Conservation (phyloP, 1,284 basidiomycete species). For the Boletus semigastroideus region DNA sequence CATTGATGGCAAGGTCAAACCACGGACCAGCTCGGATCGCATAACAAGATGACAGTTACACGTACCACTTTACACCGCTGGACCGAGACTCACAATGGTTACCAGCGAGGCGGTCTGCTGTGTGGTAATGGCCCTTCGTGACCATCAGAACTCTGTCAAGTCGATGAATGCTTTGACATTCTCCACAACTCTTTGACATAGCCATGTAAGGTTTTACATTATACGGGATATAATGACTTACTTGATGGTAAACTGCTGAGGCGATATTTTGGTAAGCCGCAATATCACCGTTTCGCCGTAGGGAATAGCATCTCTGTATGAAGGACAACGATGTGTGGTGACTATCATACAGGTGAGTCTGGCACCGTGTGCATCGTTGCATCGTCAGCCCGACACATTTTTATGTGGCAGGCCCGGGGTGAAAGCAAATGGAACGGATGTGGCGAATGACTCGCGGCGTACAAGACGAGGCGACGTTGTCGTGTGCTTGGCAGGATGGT, state of each 20-base stretch:
- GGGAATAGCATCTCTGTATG: no score
- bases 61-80: not conserved
- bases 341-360: no score
- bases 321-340: no score
- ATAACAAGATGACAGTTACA: not conserved
- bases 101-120: not conserved
- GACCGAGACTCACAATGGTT: not conserved
- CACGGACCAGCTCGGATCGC: not conserved
- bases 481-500: no score
- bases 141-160: not conserved
- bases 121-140: not conserved
- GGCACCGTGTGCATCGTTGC: no score
- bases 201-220: not conserved
- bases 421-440: no score
- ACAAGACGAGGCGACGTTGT: no score
- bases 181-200: not conserved
- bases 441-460: no score
- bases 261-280: not conserved
- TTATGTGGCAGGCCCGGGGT: no score
- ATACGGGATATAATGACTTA: not conserved
- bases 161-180: not conserved
- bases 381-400: no score
- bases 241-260: not conserved
- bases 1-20: conserved; percentile 9
- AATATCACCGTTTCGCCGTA: conserved; percentile 6